Evolutionary conservation across 2,329 filamentous ascomycete species (phyloP).

Genomic region (Alternaria alternata): DNA sequence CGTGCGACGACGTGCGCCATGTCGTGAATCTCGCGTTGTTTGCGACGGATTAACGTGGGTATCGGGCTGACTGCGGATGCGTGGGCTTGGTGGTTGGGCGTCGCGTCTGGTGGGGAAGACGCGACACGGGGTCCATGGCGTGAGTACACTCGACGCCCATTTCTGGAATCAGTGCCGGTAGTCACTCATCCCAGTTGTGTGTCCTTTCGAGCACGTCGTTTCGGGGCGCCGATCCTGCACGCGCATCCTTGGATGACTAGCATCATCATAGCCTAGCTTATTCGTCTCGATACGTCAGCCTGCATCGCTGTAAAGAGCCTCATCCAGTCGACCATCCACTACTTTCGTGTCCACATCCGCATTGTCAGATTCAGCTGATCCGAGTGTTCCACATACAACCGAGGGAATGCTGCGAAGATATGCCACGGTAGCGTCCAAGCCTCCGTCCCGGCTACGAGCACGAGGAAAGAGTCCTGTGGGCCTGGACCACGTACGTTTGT

Average conservation of each 20-base stretch:
- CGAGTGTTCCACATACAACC: not conserved
- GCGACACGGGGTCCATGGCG: slow-evolving; percentile 21
- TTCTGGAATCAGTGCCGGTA: not conserved
- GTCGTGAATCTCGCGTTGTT: not conserved
- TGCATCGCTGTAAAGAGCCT: not conserved
- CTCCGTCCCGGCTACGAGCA: slow-evolving; percentile 38
- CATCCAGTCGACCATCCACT: slow-evolving; percentile 2
- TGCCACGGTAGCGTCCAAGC: slow-evolving; percentile 43
- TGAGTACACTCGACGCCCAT: slow-evolving; percentile 5
- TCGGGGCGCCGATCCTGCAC: not conserved
- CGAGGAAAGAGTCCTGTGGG: slow-evolving; percentile 44
- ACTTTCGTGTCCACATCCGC: not conserved
- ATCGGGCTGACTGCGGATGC: not conserved
- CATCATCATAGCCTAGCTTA: not conserved
- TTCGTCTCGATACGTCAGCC: not conserved
- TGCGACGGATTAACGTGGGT: not conserved
- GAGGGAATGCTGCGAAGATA: slow-evolving; percentile 43
- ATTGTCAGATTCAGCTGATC: not conserved
- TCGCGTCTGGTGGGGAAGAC: slow-evolving; percentile 12
- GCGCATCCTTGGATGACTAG: not conserved
- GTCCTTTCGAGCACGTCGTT: not conserved
- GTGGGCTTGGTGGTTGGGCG: not conserved
- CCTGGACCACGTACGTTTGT: slow-evolving; percentile 41
- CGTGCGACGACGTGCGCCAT: slow-evolving; percentile 5
- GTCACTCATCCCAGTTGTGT: slow-evolving; percentile 5